Base-by-base conservation (phyloP, 257 asterid species). In the Solanum infundibuliforme region DNA sequence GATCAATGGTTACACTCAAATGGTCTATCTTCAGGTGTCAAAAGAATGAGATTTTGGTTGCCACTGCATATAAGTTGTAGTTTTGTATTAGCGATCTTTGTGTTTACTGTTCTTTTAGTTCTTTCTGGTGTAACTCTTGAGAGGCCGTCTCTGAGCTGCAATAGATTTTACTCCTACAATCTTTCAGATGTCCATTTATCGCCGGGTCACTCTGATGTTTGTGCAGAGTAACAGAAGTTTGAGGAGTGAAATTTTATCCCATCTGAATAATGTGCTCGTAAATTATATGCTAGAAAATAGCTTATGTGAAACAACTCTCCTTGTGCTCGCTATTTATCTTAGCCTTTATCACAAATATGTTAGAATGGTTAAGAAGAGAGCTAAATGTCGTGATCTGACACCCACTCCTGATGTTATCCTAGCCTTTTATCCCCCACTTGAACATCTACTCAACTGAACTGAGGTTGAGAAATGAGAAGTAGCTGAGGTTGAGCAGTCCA, bases 1-100 rank as follows among this genome's bases (percentile, higher is more conserved):
- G 58, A 96, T 97, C 86, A 96, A 96, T 36, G 98, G 98, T 34
- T 96, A 96, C 91, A 96, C 99, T n/a, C 99, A 96, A 87, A 94
- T 96, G 99, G 99, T 96, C 21, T 94, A 96, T 86, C 93, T 97
- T 89, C 95, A 93, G 94, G 94, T 97, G 55, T 96, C 91, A 86
- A 92, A 91, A 11, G 91, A 91, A 32, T 89, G 86, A 82, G 86
- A 82, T 82, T 82, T 48, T 46, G 29, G 31, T 48, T 82, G 69
- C 86, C 31, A 20, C 31, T 48, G 86, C 86, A 82, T 29, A 48
- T 82, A 29, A 9, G 86, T 82, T 82, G 43, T 82, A 29, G 69
- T 48, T 82, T 31, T 82, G 85, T 82, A 48, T 29, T 48, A 46
- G 21, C 36, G 4, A 48, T 82, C 69, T 18, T 41, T 3, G 7